A percentile compares a stretch with the other conserved stretches of the same genome.
Conservation (phyloP, 352 stramenopile genomes). For the Pythium rhizo-oryzae region DNA sequence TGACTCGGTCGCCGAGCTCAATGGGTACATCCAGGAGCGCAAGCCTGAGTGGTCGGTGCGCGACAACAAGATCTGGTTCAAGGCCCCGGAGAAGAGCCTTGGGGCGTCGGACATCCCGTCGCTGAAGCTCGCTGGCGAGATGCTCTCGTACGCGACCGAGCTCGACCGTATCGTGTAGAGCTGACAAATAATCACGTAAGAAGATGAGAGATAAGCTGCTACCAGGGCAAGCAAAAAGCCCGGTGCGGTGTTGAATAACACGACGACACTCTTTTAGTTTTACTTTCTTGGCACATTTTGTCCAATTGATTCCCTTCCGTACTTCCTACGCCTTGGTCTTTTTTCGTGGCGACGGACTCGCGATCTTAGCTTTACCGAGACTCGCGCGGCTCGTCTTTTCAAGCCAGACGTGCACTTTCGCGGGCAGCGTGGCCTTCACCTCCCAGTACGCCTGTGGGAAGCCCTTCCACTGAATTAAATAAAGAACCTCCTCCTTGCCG, state of each 20-base stretch:
- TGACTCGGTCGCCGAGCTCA: conserved; percentile 74
- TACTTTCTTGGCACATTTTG: neutral
- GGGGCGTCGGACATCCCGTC: conserved; percentile 93
- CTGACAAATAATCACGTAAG: neutral
- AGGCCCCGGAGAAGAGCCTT: conserved; percentile 85
- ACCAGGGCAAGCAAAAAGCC: neutral
- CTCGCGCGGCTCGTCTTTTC: conserved; percentile 59
- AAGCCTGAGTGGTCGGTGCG: conserved; percentile 93
- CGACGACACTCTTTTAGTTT: conserved; percentile 4
- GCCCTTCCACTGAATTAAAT: conserved; percentile 72
- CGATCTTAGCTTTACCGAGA: neutral
- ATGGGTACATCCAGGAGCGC: conserved; percentile 85
- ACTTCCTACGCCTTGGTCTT: conserved; percentile 28
- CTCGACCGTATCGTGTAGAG: conserved; percentile 92
- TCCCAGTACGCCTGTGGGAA: conserved; percentile 56
- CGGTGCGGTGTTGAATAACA: conserved; percentile 15
- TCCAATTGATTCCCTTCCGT: neutral
- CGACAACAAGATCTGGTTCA: conserved; percentile 88
- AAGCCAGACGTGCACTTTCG: conserved; percentile 62
- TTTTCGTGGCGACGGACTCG: conserved; percentile 22
- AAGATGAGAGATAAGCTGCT: neutral
- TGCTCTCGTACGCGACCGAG: conserved; percentile 95
- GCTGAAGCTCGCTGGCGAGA: conserved; percentile 94
- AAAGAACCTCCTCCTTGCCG: conserved; percentile 56
- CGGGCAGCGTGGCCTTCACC: conserved; percentile 49